Evolutionary conservation across 2,329 filamentous ascomycete genomes (phyloP), one percentile per base, ranked within the genome.

Genomic region (Rhynchosporium agropyri): DNA sequence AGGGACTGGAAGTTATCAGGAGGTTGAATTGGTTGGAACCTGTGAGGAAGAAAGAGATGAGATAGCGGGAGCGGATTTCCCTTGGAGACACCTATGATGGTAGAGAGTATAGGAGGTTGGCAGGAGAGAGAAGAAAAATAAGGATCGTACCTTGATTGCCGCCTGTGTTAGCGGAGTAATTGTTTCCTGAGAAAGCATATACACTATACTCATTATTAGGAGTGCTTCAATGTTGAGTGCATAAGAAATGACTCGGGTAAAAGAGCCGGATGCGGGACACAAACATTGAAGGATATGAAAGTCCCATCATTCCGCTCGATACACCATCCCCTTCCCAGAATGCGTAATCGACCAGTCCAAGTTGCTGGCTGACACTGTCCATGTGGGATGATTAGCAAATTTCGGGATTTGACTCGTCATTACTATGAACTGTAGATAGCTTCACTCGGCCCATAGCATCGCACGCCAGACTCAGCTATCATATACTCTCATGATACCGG

Each of bases 261-360:
- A 12, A 43, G 42, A 43, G 42, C 7, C 5, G 42, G 12, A 8
- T 13, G 20, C 1, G 20, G 12, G 9, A 7, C 13, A 8, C 65
- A 59, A 61, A 70, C 68, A 83, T 68, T 13, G 77, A 74, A 7
- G 80, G 78, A 67, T 82, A 84, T 1, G 76, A 80, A 12, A 85
- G 74, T 0, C 83, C 83, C 3, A 85, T 67, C 2, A 84, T 71
- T 2, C 83, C 83, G 31, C 77, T 78, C 1, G 79, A 78, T 26
- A 76, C 71, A 0, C 74, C 75, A 61, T 83, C 79, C 8, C 80
- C 80, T 20, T 74, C 69, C 74, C 77, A 80, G 12, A 73, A 76
- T 0, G 79, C 76, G 42, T 70, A 66, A 54, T 79, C 74, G 3
- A 81, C 80, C 15, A 82, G 65, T 0, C 76, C 81, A n/a, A 84